A percentile compares a stretch with the other conserved stretches of the same genome.
Evolutionary conservation across 202 grass and related monocot species (phyloP).

Genomic region (Elaeis oleifera): DNA sequence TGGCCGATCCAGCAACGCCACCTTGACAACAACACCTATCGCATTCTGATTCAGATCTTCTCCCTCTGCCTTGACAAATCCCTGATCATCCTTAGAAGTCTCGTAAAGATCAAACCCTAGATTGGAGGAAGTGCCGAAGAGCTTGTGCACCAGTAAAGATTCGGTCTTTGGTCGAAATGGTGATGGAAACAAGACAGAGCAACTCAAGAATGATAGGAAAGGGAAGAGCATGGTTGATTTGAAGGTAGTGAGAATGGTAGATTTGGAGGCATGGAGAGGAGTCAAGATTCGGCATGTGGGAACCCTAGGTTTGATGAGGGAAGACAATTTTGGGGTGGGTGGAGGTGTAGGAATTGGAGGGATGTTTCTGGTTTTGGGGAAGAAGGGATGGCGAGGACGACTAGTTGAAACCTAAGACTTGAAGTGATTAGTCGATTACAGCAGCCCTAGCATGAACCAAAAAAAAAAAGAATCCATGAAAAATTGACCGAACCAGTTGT

Average conservation of each 20-base stretch:
- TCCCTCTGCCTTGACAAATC: conserved; percentile 38
- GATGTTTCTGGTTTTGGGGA: no score
- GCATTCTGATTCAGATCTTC: conserved; percentile 50
- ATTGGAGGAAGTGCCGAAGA: background rate
- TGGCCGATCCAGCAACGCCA: conserved; percentile 27
- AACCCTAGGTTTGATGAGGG: conserved; percentile 13
- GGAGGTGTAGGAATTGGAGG: no score
- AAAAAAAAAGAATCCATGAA: no score
- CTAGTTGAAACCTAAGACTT: no score
- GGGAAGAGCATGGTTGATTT: no score
- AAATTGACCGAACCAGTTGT: no score
- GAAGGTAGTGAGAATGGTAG: no score
- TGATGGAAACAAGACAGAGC: conserved; percentile 8
- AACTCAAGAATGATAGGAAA: background rate
- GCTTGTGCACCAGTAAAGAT: background rate
- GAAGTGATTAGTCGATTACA: no score
- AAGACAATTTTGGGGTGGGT: no score
- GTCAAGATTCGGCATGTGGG: background rate
- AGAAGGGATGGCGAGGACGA: no score
- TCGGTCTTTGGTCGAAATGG: conserved; percentile 14
- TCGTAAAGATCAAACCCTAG: background rate
- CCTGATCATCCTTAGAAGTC: background rate
- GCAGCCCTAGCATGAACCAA: no score
- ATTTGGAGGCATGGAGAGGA: background rate
- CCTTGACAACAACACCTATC: conserved; percentile 50